These are phyloP conservation scores for Crithidia bombi DNA, from an alignment of 208 protist genomes.

Conservation along the genomic window DNA sequence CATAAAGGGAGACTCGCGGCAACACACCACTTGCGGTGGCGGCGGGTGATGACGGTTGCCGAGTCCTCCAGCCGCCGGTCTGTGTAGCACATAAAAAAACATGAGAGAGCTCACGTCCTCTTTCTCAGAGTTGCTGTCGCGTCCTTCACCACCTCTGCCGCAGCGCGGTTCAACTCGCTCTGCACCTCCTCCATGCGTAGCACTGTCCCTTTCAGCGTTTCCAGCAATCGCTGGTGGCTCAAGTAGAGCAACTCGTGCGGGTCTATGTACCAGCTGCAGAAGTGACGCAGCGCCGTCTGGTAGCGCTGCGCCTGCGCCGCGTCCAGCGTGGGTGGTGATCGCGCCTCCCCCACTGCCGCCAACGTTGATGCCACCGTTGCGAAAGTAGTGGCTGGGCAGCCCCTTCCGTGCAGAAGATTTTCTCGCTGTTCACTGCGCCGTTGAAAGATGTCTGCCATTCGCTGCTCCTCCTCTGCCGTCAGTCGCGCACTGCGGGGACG, in stretches of 20 bases:
- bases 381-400: background rate
- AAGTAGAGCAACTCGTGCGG: slow-evolving; percentile 75
- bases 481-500: slow-evolving; percentile 18
- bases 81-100: too few relatives aligned
- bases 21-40: too few relatives aligned
- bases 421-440: background rate
- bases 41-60: too few relatives aligned
- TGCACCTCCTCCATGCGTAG: slow-evolving; percentile 68
- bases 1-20: too few relatives aligned
- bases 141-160: slow-evolving; percentile 3
- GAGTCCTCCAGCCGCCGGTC: too few relatives aligned
- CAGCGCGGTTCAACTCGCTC: slow-evolving; percentile 53
- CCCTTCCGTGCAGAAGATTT: background rate
- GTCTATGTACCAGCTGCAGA: slow-evolving; percentile 82
- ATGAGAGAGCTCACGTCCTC: too few relatives aligned
- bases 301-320: slow-evolving; percentile 10
- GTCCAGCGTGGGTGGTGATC: background rate
- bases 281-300: slow-evolving; percentile 25
- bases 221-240: slow-evolving; percentile 73
- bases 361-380: background rate
- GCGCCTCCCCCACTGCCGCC: background rate
- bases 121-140: background rate
- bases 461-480: slow-evolving; percentile 20
- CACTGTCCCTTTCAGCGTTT: slow-evolving; percentile 64
- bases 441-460: slow-evolving; percentile 17